Evolutionary conservation across 1,139 yeast species (phyloP), one percentile per base, ranked within the genome.

Genomic region (Candida mesenterica): DNA sequence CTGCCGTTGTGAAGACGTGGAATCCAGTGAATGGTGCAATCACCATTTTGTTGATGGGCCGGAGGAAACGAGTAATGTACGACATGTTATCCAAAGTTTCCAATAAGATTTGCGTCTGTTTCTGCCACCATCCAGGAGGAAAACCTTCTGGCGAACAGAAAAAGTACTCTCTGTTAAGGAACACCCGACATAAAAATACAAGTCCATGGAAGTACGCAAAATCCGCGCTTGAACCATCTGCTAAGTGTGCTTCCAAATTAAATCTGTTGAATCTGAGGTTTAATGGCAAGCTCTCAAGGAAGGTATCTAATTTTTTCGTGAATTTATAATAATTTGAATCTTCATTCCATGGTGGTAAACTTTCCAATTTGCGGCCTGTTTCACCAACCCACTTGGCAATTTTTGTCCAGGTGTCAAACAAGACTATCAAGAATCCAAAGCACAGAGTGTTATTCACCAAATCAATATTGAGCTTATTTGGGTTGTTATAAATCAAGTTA

Each of bases 21-120:
- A 64, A 63, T 2, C 67, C 66, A 3, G 68, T 60, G 40, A 63
- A 62, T 10, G 69, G 69, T 2, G 69, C 68, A 26, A 62, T 53
- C 5, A 64, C 67, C 62, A 64, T 59, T 38, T 53, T 43, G 37
- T 59, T 52, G 15, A 53, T 48, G 3, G 57, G 53, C 14, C 54
- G 48, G 22, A 63, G 44, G 2, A 50, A 48, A 19, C 44, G 45
- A 4, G 60, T 50, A 25, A 62, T 39, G 15, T 40, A 45, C 17
- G 63, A 48, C 26, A 57, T 44, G 9, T 51, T 48, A 32, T 59
- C 59, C 9, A 64, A 45, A 1, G 59, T 43, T 3, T 48, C 48
- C 13, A 63, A 40, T 15, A 64, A 39, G 4, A 42, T 40, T 5
- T 28, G 30, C 2, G 62, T 53, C n/a, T 53, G 49, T 12, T 37